Conservation (phyloP, 2,329 filamentous ascomycete species). For the Domatiomyces catenatus region DNA sequence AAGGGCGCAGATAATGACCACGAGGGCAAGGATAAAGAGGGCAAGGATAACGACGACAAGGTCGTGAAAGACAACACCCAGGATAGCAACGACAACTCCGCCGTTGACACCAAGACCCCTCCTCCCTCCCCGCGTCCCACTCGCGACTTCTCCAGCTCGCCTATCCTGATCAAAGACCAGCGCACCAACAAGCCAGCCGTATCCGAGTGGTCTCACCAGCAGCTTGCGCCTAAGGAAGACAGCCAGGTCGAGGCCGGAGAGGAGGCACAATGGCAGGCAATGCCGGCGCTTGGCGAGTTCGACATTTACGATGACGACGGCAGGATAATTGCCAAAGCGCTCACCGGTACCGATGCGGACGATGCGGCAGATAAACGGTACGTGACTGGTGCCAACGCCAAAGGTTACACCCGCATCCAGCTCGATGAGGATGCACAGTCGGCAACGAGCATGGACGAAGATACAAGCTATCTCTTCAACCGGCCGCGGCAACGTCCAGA, state of each 20-base stretch:
- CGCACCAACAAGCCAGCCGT: constrained; percentile 27
- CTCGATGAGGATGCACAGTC: constrained; percentile 90
- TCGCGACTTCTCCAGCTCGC: constrained; percentile 14
- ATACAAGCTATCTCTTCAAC: constrained; percentile 90
- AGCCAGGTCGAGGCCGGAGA: constrained; percentile 38
- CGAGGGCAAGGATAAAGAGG: not conserved
- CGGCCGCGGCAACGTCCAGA: constrained; percentile 39
- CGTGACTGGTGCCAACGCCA: constrained; percentile 35
- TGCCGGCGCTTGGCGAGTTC: constrained; percentile 84
- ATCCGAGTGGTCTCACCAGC: constrained; percentile 88
- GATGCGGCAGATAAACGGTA: constrained; percentile 47
- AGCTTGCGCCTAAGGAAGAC: constrained; percentile 42
- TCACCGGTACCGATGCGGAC: constrained; percentile 56
- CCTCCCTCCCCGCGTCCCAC: constrained; percentile 2
- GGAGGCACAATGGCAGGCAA: constrained; percentile 68
- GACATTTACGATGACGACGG: constrained; percentile 95
- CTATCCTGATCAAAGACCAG: constrained; percentile 23
- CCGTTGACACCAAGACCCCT: not conserved
- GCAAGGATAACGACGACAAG: not conserved
- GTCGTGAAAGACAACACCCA: not conserved
- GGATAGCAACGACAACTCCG: not conserved
- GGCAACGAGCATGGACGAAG: constrained; percentile 90
- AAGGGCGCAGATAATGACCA: not conserved
- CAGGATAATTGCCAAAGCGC: constrained; percentile 60
- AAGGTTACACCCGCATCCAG: constrained; percentile 88